These are phyloP conservation scores for Cryptosporidium viatorum DNA, from an alignment of 169 alveolate species.

Conservation along the genomic window DNA sequence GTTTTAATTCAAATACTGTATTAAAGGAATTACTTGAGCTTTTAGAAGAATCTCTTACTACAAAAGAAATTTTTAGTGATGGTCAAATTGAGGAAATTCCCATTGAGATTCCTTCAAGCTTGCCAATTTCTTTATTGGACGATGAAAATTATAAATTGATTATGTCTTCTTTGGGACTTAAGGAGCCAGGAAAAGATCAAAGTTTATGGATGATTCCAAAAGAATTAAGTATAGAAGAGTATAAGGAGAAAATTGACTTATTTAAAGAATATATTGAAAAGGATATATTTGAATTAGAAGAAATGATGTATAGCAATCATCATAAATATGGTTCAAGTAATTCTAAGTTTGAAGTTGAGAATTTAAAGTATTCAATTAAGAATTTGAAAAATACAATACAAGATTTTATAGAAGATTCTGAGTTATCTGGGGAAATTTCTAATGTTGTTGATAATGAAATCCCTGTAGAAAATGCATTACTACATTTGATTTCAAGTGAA, in stretches of 20 bases:
- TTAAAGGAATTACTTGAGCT: constrained; percentile 23
- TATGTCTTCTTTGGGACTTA: constrained; percentile 33
- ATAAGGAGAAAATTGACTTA: not conserved
- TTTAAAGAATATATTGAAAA: constrained; percentile 10
- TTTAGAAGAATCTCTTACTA: constrained; percentile 34
- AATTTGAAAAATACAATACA: constrained; percentile 14
- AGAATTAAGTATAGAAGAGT: constrained; percentile 20
- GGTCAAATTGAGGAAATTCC: constrained; percentile 49
- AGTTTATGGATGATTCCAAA: constrained; percentile 61
- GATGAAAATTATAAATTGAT: constrained; percentile 21
- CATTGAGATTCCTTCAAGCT: constrained; percentile 32
- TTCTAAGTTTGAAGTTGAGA: not conserved
- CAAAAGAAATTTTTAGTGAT: constrained; percentile 40
- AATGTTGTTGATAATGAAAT: not conserved
- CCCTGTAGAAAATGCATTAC: constrained; percentile 36
- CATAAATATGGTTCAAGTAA: not conserved
- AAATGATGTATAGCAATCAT: not conserved
- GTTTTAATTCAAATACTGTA: constrained; percentile 9
- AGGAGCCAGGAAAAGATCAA: constrained; percentile 1
- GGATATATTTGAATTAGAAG: constrained; percentile 20
- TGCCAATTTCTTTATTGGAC: constrained; percentile 17
- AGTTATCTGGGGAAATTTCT: not conserved
- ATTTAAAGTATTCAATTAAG: not conserved
- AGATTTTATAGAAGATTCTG: constrained; percentile 42
- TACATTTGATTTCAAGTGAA: constrained; percentile 32